A percentile compares a stretch with the other conserved stretches of the same genome.
Evolutionary conservation across 805 yeast species (phyloP).

Genomic region (Candida andamanensis): DNA sequence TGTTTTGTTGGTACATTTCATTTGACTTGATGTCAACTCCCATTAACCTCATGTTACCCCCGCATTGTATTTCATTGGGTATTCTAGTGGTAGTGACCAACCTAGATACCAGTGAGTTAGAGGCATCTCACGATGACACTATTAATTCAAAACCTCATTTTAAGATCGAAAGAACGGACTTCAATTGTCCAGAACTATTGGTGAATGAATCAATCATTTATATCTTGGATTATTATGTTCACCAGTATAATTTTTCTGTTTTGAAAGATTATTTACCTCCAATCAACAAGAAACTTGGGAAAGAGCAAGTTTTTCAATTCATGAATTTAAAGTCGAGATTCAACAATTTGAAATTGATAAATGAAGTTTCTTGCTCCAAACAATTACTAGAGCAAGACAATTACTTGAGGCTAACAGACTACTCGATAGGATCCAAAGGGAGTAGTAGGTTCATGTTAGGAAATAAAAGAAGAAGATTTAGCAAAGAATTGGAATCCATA

Average conservation of each 20-base stretch:
- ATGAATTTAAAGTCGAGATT: constrained; percentile 41
- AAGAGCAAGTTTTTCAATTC: constrained; percentile 43
- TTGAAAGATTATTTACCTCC: constrained; percentile 41
- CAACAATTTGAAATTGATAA: constrained; percentile 33
- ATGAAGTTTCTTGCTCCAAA: constrained; percentile 23
- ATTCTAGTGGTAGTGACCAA: constrained; percentile 57
- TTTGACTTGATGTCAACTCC: constrained; percentile 71
- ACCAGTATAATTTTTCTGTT: constrained; percentile 47
- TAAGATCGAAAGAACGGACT: constrained; percentile 33
- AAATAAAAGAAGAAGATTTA: constrained; percentile 43
- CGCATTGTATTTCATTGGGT: constrained; percentile 71
- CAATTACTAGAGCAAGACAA: constrained; percentile 29
- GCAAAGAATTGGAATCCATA: constrained; percentile 23
- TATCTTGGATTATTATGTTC: constrained; percentile 56
- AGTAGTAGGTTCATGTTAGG: constrained; percentile 49
- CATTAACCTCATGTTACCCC: constrained; percentile 62
- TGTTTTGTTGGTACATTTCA: constrained; percentile 69
- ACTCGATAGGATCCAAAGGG: constrained; percentile 33
- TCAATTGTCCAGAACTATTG: constrained; percentile 38
- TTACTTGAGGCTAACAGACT: constrained; percentile 44
- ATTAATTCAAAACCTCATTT: constrained; percentile 8
- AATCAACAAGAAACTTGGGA: constrained; percentile 31
- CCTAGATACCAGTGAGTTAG: constrained; percentile 33
- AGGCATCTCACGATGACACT: constrained; percentile 14
- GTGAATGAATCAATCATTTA: constrained; percentile 52